Base-by-base conservation (phyloP, 345 rosid genomes). In the Acer negundo region DNA sequence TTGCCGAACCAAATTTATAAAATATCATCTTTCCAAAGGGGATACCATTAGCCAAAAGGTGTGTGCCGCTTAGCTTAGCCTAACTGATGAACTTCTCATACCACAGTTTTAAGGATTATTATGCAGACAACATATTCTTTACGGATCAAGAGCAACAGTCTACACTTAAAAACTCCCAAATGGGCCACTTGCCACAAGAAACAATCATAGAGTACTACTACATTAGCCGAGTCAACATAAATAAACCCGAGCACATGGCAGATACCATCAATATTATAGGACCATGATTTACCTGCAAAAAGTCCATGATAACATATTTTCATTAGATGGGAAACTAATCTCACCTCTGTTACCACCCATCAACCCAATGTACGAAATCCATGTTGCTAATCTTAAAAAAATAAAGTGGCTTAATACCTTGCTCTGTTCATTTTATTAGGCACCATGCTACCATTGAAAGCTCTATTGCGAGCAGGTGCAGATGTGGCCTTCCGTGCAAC, bases 401-500 rank as follows among this genome's bases (percentile, higher is more conserved):
- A 82, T 38, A 44, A 63, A 20, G 23, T 20, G 1, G 40, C 58
- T 67, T 24, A 17, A 68, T 81, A 95, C 98, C 98, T 93, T 89
- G 90, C 79, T 75, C 87, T 91, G 74, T 79, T 85, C 66, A 80
- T 47, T 17, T 64, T 44, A 73, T 80, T 78, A 69, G 85, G 72
- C 75, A 81, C 76, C 84, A 77, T 79, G 76, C 83, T 81, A 72
- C 73, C 86, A 77, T 75, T 84, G 72, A 77, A 86, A 77, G 89
- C 90, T 84, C 91, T 88, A 82, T 70, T 85, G 61, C 79, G 86
- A 80, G 83, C 35, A 35, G 88, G 86, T 83, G 81, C 83, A 88
- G 74, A 79, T 28, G 87, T 85, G 23, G 89, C 94, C 81, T 86
- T 88, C 76, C 75, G 73, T 55, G 95, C 94, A 86, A 73, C 78